A percentile compares a stretch with the other conserved stretches of the same genome.
Evolutionary conservation across 2,329 filamentous ascomycete genomes (phyloP).

Genomic region (Herpotrichia juniperi): DNA sequence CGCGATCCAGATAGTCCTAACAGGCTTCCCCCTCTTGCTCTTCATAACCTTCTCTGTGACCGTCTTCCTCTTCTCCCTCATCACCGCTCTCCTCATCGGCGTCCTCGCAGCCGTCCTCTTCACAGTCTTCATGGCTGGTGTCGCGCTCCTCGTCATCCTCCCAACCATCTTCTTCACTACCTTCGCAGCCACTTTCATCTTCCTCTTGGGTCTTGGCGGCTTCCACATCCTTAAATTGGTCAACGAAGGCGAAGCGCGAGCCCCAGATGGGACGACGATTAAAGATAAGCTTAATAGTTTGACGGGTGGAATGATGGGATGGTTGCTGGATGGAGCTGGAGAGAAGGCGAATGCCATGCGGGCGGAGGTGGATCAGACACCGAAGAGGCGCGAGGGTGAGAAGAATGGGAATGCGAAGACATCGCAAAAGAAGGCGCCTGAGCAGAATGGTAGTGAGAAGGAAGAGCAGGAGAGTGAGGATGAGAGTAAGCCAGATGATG

Average conservation of each 20-base stretch:
- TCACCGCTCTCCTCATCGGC: conserved; percentile 62
- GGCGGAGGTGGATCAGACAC: conserved; percentile 9
- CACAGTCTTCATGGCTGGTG: conserved; percentile 69
- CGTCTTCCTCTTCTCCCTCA: conserved; percentile 66
- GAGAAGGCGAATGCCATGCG: conserved; percentile 12
- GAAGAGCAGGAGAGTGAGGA: background rate
- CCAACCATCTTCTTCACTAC: conserved; percentile 72
- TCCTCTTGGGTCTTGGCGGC: conserved; percentile 62
- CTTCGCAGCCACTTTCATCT: conserved; percentile 66
- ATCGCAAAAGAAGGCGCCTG: background rate
- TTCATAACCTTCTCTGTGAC: conserved; percentile 71
- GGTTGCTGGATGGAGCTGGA: conserved; percentile 34
- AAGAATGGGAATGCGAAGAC: background rate
- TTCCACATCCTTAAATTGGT: conserved; percentile 59
- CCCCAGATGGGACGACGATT: conserved; percentile 40
- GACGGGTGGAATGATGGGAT: conserved; percentile 46
- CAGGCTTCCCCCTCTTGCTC: conserved; percentile 69
- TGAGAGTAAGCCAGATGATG: background rate
- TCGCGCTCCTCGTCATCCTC: conserved; percentile 71
- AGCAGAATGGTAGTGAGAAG: conserved; percentile 1
- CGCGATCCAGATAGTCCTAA: conserved; percentile 67
- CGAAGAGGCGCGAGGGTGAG: conserved; percentile 9
- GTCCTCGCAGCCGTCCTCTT: conserved; percentile 62
- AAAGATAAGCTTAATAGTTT: conserved; percentile 50
- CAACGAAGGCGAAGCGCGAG: conserved; percentile 33